A percentile compares a stretch with the other conserved stretches of the same genome.
phyloP scores from a whole-genome alignment of 257 asterid genomes.

The Fraxinus cuspidata region DNA sequence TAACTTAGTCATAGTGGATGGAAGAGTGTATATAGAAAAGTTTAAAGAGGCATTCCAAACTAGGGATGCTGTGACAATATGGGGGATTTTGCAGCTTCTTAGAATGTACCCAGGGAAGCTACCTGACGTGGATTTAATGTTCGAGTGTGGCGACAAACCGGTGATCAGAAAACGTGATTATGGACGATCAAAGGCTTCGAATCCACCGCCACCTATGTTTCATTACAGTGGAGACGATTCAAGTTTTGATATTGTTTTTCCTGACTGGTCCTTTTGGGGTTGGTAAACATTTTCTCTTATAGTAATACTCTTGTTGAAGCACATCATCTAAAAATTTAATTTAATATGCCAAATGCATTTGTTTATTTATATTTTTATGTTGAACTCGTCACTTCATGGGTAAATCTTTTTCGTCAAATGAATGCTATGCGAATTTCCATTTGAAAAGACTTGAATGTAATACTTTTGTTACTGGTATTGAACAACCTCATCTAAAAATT shows the following conservation, averaged over 20 bases:
- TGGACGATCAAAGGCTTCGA: constrained; percentile 3
- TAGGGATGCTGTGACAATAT: constrained; percentile 73
- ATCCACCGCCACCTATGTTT: constrained; percentile 65
- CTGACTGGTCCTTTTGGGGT: constrained; percentile 99
- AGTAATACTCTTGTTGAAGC: neutral
- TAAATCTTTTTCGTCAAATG: too few species aligned
- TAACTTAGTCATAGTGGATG: constrained; percentile 53
- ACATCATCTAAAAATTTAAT: neutral
- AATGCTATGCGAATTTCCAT: too few species aligned
- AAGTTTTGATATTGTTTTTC: constrained; percentile 70
- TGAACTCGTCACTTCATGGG: too few species aligned
- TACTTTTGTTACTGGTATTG: too few species aligned
- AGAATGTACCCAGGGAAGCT: constrained; percentile 67
- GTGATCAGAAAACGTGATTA: constrained; percentile 45
- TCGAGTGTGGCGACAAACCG: constrained; percentile 63
- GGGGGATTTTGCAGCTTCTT: constrained; percentile 89
- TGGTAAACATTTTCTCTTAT: constrained; percentile 62
- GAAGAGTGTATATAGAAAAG: constrained; percentile 58
- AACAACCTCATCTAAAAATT: too few species aligned
- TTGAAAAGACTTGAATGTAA: neutral
- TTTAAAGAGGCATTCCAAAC: constrained; percentile 61
- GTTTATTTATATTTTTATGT: too few species aligned
- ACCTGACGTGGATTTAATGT: constrained; percentile 73
- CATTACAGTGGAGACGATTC: constrained; percentile 64
- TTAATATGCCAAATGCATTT: neutral